Base-by-base conservation (phyloP, 768 basidiomycete genomes). In the Hygrophorus pudorinus region DNA sequence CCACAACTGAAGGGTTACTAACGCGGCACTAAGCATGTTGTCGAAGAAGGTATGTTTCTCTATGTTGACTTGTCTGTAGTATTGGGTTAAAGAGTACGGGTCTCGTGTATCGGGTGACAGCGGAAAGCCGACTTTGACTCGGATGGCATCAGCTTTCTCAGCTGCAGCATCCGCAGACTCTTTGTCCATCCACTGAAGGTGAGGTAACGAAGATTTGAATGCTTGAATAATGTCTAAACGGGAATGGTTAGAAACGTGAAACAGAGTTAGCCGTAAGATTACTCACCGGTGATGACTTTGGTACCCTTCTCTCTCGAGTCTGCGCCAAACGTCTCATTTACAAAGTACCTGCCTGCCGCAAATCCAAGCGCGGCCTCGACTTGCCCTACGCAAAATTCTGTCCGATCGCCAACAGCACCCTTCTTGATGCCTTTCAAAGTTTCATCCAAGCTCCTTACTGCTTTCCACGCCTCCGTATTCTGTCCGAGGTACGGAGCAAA, bases 41-140 rank as follows among this genome's bases (percentile, higher is more conserved):
- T 80, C 81, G 53, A 97, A 91, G 69, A 90, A 96, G 42, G 77
- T 77, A 46, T 75, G 65, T 28, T 74, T 63, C 48, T 79, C 65
- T 37, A 92, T 68, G 38, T 77, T 73, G 36, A 89, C 75, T n/a
- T 63, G 63, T 8, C 64, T 61, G 58, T 97, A 98, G 63, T 91
- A 98, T 32, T 56, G 64, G 21, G 72, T 68, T 35, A 98, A 73
- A 7, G 86, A 80, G 18, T 63, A 62, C 31, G 91, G 71, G 55
- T 79, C 68, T 13, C 68, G 68, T 1, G 87, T 92, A 59, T 98
- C 73, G 1, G 96, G 96, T 2, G 79, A 88, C 9, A 82, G 56
- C 1, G 96, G 94, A 64, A 81, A 98, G 46, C 96, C 96, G 49
- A 99, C 86, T 70, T 97, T 94, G 60, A 90, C 75, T 21, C 81